phyloP scores from a whole-genome alignment of 169 alveolate species.

The Amoebophrya sp. region DNA sequence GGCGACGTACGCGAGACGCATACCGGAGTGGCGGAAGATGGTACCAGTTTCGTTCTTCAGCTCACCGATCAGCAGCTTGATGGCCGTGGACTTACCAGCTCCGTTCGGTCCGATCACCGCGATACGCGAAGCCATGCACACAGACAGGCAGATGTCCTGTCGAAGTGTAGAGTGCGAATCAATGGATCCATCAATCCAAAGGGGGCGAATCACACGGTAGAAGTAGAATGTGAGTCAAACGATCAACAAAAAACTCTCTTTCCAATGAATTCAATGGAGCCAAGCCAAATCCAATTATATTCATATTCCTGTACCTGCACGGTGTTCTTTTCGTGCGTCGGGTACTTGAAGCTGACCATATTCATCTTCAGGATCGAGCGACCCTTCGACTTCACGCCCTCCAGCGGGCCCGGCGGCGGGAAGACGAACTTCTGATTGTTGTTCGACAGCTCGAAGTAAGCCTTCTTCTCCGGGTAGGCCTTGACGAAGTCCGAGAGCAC shows the following conservation, averaged over 20 bases:
- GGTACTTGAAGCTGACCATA: constrained; percentile 16
- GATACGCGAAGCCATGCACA: neutral
- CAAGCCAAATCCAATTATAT: no score
- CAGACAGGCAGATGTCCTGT: neutral
- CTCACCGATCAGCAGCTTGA: constrained; percentile 35
- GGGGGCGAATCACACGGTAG: neutral
- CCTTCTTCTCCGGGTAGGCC: constrained; percentile 12
- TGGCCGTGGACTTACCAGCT: constrained; percentile 36
- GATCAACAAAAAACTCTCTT: neutral
- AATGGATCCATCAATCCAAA: neutral
- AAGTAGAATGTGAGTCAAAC: neutral
- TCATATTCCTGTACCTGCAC: neutral
- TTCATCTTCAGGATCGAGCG: constrained; percentile 14
- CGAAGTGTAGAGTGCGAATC: neutral
- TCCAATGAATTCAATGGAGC: neutral
- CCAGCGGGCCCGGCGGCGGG: constrained; percentile 19
- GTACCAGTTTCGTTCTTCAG: constrained; percentile 26
- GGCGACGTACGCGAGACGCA: constrained; percentile 37
- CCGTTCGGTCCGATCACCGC: constrained; percentile 37
- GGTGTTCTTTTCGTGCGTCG: neutral
- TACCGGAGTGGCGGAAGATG: constrained; percentile 27
- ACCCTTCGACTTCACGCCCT: constrained; percentile 23
- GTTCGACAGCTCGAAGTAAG: constrained; percentile 17
- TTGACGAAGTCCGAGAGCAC: constrained; percentile 14
- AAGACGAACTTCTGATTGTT: constrained; percentile 1